These are phyloP conservation scores for Penicilliopsis zonata DNA, from an alignment of 495 filamentous ascomycete species.

Conservation along the genomic window DNA sequence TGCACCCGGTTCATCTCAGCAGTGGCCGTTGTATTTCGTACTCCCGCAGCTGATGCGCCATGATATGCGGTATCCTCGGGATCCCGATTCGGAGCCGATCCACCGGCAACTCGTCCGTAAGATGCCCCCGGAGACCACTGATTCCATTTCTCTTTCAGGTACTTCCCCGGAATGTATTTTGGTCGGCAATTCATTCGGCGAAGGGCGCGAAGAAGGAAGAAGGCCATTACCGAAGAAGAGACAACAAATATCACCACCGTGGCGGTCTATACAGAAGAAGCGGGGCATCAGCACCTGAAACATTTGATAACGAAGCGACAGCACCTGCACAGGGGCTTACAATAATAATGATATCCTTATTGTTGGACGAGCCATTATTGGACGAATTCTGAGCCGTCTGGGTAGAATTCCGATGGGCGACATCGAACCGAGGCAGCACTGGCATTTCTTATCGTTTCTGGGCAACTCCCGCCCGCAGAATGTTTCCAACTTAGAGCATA, in stretches of 20 bases:
- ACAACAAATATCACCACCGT: slow-evolving; percentile 24
- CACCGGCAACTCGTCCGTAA: slow-evolving; percentile 26
- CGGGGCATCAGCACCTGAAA: neutral
- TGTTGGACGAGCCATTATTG: neutral
- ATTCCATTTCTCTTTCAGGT: slow-evolving; percentile 48
- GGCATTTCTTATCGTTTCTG: no score
- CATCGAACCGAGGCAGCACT: neutral
- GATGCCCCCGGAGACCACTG: slow-evolving; percentile 40
- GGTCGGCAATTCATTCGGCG: slow-evolving; percentile 38
- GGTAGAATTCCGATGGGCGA: neutral
- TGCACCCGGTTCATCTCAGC: slow-evolving; percentile 45
- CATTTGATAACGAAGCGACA: neutral
- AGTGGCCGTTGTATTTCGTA: neutral
- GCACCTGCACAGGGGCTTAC: slow-evolving; percentile 5
- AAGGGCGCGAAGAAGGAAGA: slow-evolving; percentile 34
- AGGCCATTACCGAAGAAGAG: slow-evolving; percentile 28
- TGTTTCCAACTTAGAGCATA: no score
- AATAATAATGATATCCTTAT: slow-evolving; percentile 10
- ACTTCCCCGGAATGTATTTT: slow-evolving; percentile 44
- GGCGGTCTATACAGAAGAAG: slow-evolving; percentile 11
- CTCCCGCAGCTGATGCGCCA: slow-evolving; percentile 7
- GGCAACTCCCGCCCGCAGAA: no score
- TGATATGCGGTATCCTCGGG: slow-evolving; percentile 13
- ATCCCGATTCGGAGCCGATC: slow-evolving; percentile 11
- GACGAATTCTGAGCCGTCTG: neutral